Percentiles rank a stretch among this genome's conserved stretches.
Conservation (phyloP, 2,329 filamentous ascomycete species). For the Graphilbum ipis-grandicollis region DNA sequence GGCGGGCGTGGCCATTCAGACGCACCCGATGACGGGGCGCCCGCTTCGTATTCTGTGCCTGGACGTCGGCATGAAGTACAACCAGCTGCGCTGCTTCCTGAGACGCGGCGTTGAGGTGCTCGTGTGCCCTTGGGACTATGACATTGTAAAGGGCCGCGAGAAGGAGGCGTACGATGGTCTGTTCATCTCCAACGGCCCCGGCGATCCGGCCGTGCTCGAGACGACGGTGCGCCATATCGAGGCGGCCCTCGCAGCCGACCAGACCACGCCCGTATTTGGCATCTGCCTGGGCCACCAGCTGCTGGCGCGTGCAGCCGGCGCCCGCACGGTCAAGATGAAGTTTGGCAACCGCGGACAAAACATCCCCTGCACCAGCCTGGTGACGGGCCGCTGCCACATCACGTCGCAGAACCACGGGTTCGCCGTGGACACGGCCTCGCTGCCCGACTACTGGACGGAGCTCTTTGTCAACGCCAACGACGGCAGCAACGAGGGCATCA, state of each 20-base stretch:
- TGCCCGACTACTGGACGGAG: slow-evolving; percentile 73
- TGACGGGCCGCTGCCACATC: slow-evolving; percentile 95
- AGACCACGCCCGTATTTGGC: slow-evolving; percentile 81
- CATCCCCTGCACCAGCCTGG: slow-evolving; percentile 90
- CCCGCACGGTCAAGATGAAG: slow-evolving; percentile 88
- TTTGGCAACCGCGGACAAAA: slow-evolving; percentile 98
- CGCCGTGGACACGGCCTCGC: slow-evolving; percentile 65
- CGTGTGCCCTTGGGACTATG: slow-evolving; percentile 91
- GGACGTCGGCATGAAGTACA: slow-evolving; percentile 96
- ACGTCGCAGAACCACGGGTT: slow-evolving; percentile 98
- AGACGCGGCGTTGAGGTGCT: slow-evolving; percentile 83
- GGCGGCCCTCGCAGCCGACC: slow-evolving; percentile 57
- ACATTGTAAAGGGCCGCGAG: slow-evolving; percentile 60
- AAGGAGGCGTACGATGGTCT: slow-evolving; percentile 85
- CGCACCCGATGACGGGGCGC: slow-evolving; percentile 78
- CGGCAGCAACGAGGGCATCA: slow-evolving; percentile 93
- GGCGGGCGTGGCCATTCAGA: slow-evolving; percentile 53
- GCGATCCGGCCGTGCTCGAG: slow-evolving; percentile 77
- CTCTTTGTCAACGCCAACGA: slow-evolving; percentile 98
- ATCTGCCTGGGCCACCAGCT: slow-evolving; percentile 94
- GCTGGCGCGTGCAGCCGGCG: slow-evolving; percentile 73
- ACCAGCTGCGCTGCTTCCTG: slow-evolving; percentile 87
- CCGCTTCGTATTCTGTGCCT: slow-evolving; percentile 77
- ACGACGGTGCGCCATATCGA: slow-evolving; percentile 65
- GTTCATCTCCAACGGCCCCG: slow-evolving; percentile 95